phyloP scores from a whole-genome alignment of 73 alveolate species.

The Paramecium primaurelia region DNA sequence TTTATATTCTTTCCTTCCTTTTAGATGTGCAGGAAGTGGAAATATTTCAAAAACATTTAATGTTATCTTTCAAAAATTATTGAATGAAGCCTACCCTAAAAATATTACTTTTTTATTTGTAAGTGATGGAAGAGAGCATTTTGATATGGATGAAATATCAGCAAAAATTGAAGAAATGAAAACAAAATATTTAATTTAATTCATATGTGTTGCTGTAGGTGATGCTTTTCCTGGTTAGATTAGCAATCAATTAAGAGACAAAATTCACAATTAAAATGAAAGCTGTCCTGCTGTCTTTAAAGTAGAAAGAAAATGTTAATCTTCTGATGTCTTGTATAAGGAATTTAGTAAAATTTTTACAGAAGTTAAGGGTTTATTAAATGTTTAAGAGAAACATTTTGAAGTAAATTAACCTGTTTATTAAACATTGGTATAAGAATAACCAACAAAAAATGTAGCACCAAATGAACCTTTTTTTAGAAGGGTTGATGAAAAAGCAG shows the following conservation, averaged over 20 bases:
- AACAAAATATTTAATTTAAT: background rate
- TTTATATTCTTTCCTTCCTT: background rate
- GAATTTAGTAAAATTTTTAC: background rate
- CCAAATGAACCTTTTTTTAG: background rate
- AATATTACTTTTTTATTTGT: background rate
- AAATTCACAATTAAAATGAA: background rate
- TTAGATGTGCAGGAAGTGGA: background rate
- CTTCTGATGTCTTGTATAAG: background rate
- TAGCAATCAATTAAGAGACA: background rate
- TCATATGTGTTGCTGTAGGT: background rate
- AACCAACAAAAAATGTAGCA: background rate
- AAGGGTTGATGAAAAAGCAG: background rate
- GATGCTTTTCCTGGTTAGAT: background rate
- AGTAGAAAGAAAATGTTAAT: background rate
- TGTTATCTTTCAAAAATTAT: background rate
- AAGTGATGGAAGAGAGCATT: background rate
- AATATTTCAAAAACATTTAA: background rate
- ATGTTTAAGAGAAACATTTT: background rate
- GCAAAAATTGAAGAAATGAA: background rate
- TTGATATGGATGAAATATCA: background rate
- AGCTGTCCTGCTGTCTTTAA: background rate
- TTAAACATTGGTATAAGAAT: background rate
- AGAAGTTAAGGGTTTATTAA: background rate
- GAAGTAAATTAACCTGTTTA: background rate
- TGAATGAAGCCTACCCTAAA: background rate